Conservation (phyloP, 352 stramenopile genomes). For the Phytophthora melonis region DNA sequence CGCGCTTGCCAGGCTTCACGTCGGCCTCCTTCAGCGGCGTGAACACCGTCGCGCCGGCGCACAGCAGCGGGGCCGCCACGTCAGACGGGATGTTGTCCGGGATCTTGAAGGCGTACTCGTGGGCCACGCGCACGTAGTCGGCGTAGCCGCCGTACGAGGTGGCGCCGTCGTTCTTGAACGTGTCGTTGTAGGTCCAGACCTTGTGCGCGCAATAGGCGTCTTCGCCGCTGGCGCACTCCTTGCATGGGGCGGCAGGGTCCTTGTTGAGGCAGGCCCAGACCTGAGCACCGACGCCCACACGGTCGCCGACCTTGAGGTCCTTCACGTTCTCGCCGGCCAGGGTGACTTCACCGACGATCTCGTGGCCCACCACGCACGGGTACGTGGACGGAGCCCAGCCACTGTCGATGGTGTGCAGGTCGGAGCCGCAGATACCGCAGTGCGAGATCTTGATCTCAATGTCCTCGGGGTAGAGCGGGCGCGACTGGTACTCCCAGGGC, state of each 20-base stretch:
- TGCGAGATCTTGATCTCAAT: constrained; percentile 74
- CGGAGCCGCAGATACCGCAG: constrained; percentile 70
- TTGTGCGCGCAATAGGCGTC: constrained; percentile 73
- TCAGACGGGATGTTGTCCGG: constrained; percentile 71
- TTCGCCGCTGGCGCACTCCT: constrained; percentile 57
- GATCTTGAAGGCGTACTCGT: constrained; percentile 80
- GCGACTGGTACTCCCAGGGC: constrained; percentile 55
- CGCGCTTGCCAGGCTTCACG: too few relatives aligned
- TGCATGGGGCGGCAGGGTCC: constrained; percentile 58
- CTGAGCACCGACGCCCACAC: constrained; percentile 87
- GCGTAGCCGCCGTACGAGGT: constrained; percentile 71
- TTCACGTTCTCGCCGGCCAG: constrained; percentile 52
- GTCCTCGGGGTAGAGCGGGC: constrained; percentile 51
- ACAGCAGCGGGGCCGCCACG: constrained; percentile 74
- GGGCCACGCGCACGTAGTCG: constrained; percentile 67
- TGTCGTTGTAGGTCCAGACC: constrained; percentile 62
- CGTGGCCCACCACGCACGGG: constrained; percentile 63
- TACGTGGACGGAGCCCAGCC: constrained; percentile 56
- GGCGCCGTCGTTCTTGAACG: constrained; percentile 56
- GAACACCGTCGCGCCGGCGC: constrained; percentile 71
- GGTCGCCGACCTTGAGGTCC: constrained; percentile 78
- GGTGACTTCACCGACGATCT: constrained; percentile 68
- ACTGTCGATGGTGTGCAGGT: constrained; percentile 63
- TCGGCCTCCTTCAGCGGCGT: too few relatives aligned
- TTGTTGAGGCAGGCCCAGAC: constrained; percentile 76